Evolutionary conservation across 116 monocot genomes (phyloP), one percentile per base, ranked within the genome.

Genomic region (Iris pallida): DNA sequence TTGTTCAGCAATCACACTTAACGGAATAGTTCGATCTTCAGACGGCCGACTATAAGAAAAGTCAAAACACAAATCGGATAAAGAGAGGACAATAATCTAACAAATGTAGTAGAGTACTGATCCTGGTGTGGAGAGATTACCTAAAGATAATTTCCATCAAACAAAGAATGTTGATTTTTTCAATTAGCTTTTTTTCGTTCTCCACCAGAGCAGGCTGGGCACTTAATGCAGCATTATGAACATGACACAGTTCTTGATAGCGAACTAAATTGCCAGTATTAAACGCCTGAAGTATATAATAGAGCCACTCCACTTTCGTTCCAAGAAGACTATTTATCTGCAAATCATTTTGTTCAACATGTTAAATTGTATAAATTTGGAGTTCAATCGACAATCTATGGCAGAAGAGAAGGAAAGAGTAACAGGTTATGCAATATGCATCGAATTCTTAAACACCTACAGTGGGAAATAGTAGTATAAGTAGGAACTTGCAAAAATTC

Each of bases 131-230:
- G 7, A 72, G 65, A 79, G 65, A 15, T 70, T 73, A 80, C 88
- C 88, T 84, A 55, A 88, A 88, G 55, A 95, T 95, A 46, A 88
- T 95, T 65, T 95, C 95, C 91, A 95, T 95, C 73, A 95, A 68
- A 51, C 91, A 95, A 9, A 95, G 88, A 48, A 95, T 90, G 44
- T 91, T 95, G 19, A 95, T 95, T 66, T 95, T 95, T 68, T 95
- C 95, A 47, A 90, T 72, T 44, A 95, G 78, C 63, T 90, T 95
- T 56, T 83, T 85, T 71, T 95, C 88, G 66, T 90, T 90, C 40
- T 80, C 77, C 47, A 86, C 81, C 42, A 95, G 75, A 49, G 95
- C 88, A 69, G 91, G 90, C 49, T 95, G 95, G 44, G 88, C 76
- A 86, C 68, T 90, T 51, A 95, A 76, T 20, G 88, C 88, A 66